These are phyloP conservation scores for Murraya paniculata DNA, from an alignment of 345 rosid genomes.

Conservation along the genomic window DNA sequence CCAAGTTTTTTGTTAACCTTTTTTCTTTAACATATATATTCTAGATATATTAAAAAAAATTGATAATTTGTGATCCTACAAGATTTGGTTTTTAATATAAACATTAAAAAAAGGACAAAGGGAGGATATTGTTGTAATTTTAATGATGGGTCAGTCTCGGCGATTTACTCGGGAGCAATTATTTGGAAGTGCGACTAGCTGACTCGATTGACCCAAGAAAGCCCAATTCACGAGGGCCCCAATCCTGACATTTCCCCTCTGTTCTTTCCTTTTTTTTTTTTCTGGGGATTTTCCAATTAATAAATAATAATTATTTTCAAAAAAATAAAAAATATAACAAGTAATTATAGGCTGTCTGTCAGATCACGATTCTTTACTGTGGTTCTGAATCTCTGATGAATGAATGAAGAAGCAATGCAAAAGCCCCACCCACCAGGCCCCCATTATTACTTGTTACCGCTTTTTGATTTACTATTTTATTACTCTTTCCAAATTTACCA, in stretches of 20 bases:
- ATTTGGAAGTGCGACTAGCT: constrained; percentile 20
- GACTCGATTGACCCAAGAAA: neutral
- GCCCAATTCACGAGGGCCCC: constrained; percentile 29
- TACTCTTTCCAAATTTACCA: neutral
- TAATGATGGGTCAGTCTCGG: neutral
- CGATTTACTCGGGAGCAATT: constrained; percentile 28
- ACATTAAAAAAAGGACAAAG: neutral
- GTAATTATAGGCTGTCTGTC: constrained; percentile 18
- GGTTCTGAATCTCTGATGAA: constrained; percentile 12
- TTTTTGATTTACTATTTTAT: neutral
- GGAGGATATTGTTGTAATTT: constrained; percentile 5
- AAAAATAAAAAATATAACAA: neutral
- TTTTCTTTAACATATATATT: too few species aligned
- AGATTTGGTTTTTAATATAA: too few species aligned
- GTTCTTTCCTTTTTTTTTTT: neutral
- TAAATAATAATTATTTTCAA: neutral
- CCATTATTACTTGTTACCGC: neutral
- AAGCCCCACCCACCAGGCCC: neutral
- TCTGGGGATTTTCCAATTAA: too few species aligned
- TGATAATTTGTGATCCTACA: too few species aligned
- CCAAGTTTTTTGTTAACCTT: too few species aligned
- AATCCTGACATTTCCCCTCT: constrained; percentile 11
- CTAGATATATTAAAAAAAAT: too few species aligned
- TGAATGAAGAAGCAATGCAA: constrained; percentile 12
- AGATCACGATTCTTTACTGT: constrained; percentile 10